These are phyloP conservation scores for Oldenlandia corymbosa DNA, from an alignment of 257 asterid species.

Conservation along the genomic window DNA sequence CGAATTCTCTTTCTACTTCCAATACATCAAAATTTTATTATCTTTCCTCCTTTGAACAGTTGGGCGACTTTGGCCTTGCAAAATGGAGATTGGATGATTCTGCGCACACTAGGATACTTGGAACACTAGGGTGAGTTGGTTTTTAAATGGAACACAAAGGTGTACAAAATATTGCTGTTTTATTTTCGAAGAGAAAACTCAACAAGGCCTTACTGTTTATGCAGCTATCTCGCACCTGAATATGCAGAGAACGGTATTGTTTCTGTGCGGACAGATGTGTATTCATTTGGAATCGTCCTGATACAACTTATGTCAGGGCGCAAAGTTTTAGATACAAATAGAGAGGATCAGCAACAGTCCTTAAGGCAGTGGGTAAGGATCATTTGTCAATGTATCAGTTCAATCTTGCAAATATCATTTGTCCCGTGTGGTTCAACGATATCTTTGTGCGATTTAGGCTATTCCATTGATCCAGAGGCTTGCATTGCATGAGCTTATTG, in stretches of 20 bases:
- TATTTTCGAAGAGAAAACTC: neutral
- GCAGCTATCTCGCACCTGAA: slow-evolving; percentile 80
- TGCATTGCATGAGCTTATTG: slow-evolving; percentile 67
- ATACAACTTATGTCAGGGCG: slow-evolving; percentile 78
- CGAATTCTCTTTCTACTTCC: neutral
- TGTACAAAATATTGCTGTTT: neutral
- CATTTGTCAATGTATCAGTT: neutral
- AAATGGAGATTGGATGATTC: slow-evolving; percentile 53
- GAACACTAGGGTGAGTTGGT: slow-evolving; percentile 65
- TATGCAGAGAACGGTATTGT: slow-evolving; percentile 66
- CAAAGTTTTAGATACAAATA: slow-evolving; percentile 43
- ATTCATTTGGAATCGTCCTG: slow-evolving; percentile 61
- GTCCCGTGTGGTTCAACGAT: neutral
- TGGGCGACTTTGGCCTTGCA: slow-evolving; percentile 85
- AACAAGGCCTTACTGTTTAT: slow-evolving; percentile 13
- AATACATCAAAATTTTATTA: neutral
- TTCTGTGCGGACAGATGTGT: slow-evolving; percentile 69
- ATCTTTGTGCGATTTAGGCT: slow-evolving; percentile 37
- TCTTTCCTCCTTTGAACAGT: slow-evolving; percentile 28
- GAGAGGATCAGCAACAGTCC: slow-evolving; percentile 44
- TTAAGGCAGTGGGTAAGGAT: slow-evolving; percentile 64
- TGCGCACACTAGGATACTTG: slow-evolving; percentile 50
- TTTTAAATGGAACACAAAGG: neutral
- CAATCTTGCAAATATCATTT: neutral
- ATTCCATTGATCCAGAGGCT: slow-evolving; percentile 52